Percentiles rank a stretch among this genome's conserved stretches.
phyloP scores from a whole-genome alignment of 805 yeast genomes.

The Ogataea wickerhamii region DNA sequence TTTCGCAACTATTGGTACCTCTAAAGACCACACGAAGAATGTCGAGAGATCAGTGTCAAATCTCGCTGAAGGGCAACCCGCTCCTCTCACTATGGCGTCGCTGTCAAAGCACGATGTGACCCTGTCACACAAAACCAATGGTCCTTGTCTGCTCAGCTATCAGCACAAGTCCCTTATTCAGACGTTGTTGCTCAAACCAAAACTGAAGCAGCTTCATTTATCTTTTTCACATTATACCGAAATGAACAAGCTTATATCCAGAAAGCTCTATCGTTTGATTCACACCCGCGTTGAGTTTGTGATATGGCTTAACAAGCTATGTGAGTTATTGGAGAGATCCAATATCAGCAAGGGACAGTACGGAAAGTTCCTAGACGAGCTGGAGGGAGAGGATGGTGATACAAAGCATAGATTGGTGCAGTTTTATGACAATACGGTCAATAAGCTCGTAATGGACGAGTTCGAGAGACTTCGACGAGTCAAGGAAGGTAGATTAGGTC shows the following conservation, averaged over 20 bases:
- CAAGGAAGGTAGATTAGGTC: neutral
- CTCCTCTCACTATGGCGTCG: slow-evolving; percentile 18
- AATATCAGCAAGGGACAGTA: slow-evolving; percentile 12
- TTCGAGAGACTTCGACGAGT: slow-evolving; percentile 3
- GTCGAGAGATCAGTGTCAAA: neutral
- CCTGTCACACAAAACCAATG: neutral
- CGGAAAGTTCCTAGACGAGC: slow-evolving; percentile 16
- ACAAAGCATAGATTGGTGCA: slow-evolving; percentile 4
- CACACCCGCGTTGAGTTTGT: slow-evolving; percentile 13
- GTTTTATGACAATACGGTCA: slow-evolving; percentile 11
- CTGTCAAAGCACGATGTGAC: slow-evolving; percentile 13
- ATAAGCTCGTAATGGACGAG: slow-evolving; percentile 14
- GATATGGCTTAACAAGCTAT: slow-evolving; percentile 24
- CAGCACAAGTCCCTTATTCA: slow-evolving; percentile 58
- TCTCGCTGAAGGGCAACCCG: no score
- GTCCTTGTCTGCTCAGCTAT: slow-evolving; percentile 11
- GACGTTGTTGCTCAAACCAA: slow-evolving; percentile 48
- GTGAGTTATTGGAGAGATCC: slow-evolving; percentile 31
- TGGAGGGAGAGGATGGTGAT: slow-evolving; percentile 8
- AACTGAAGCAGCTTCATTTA: slow-evolving; percentile 40
- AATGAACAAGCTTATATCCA: slow-evolving; percentile 60
- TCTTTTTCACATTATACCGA: slow-evolving; percentile 42
- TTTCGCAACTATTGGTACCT: neutral
- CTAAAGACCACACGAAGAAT: neutral
- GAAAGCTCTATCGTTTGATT: slow-evolving; percentile 45